These are phyloP conservation scores for Fusarium mangiferae DNA, from an alignment of 2,329 filamentous ascomycete genomes.

Conservation along the genomic window DNA sequence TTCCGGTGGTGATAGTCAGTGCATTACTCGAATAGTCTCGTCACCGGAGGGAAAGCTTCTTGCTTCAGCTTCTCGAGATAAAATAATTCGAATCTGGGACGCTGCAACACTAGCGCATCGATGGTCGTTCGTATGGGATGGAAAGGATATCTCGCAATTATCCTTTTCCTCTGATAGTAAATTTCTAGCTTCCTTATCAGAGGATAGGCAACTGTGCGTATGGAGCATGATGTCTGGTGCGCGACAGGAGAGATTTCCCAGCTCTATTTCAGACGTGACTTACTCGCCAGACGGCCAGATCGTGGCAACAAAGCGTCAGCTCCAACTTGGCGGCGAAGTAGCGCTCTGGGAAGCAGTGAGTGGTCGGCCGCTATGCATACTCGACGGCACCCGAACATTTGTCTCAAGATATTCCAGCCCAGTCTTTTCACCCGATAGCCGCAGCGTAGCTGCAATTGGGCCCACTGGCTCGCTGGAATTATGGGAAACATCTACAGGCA, in stretches of 20 bases:
- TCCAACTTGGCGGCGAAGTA: fast-evolving
- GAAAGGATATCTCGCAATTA: not conserved
- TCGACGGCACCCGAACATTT: not conserved
- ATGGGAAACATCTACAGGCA: not conserved
- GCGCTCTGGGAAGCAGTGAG: too few species aligned
- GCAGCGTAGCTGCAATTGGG: not conserved
- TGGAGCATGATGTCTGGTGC: not conserved
- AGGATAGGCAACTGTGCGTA: not conserved
- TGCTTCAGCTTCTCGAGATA: not conserved
- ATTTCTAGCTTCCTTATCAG: fast-evolving
- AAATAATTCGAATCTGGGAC: not conserved
- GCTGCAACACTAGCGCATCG: too few species aligned
- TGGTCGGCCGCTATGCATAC: too few species aligned
- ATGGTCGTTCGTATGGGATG: too few species aligned
- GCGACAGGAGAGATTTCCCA: fast-evolving
- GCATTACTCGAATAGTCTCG: fast-evolving
- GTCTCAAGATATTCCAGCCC: not conserved
- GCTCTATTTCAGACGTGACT: not conserved
- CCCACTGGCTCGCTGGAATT: fast-evolving
- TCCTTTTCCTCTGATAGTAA: fast-evolving
- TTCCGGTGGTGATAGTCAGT: not conserved
- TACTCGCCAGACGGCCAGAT: not conserved
- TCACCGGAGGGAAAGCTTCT: not conserved
- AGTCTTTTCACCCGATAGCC: not conserved
- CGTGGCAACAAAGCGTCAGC: not conserved